Evolutionary conservation across 345 rosid genomes (phyloP).

Genomic region (Syzygium grande): DNA sequence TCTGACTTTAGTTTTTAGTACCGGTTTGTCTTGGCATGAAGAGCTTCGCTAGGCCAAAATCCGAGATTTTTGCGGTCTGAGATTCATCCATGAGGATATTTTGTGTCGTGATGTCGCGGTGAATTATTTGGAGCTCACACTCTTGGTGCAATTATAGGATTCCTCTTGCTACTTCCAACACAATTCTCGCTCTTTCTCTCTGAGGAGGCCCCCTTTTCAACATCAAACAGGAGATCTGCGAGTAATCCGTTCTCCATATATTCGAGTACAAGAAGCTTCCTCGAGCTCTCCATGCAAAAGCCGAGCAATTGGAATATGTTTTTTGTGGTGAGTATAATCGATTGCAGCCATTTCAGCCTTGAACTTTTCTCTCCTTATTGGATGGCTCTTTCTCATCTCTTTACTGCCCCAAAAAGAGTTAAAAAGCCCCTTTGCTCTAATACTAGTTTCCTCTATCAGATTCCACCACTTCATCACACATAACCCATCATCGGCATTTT

Average conservation of each 20-base stretch:
- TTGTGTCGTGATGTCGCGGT: constrained; percentile 2
- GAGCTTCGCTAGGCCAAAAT: constrained; percentile 17
- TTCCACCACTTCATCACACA: not conserved
- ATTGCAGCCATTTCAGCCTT: constrained; percentile 14
- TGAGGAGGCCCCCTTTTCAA: not conserved
- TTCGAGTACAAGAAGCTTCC: constrained; percentile 3
- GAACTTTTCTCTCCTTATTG: constrained; percentile 8
- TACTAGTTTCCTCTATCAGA: not conserved
- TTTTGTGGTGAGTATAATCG: constrained; percentile 14
- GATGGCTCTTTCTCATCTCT: constrained; percentile 2
- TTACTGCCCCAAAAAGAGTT: not conserved
- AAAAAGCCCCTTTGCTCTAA: too few species aligned
- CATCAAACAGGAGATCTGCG: constrained; percentile 1
- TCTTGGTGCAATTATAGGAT: constrained; percentile 7
- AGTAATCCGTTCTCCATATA: not conserved
- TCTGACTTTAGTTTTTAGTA: not conserved
- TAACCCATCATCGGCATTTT: too few species aligned
- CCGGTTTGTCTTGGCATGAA: constrained; percentile 9
- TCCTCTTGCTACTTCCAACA: constrained; percentile 2
- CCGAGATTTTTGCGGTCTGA: constrained; percentile 4
- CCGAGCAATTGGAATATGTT: constrained; percentile 18
- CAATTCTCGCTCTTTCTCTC: constrained; percentile 2
- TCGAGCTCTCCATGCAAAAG: constrained; percentile 10
- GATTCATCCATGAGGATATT: constrained; percentile 16
- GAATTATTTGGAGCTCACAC: constrained; percentile 13